Base-by-base conservation (phyloP, 2,329 filamentous ascomycete species). In the Verticillium isaacii region DNA sequence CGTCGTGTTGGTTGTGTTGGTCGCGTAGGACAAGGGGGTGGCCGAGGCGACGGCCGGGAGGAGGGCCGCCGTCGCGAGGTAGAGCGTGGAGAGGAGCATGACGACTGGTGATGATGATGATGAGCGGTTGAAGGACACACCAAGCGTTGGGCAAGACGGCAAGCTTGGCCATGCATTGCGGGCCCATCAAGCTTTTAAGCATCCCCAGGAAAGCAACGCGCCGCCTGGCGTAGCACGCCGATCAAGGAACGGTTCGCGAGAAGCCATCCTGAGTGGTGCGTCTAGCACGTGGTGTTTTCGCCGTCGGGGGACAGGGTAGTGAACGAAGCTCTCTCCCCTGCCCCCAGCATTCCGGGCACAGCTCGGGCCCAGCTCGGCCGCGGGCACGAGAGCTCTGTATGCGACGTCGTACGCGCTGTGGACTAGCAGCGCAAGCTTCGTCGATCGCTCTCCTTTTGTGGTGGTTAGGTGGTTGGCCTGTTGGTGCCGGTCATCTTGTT, bases 21-120 rank as follows among this genome's bases (percentile, higher is more conserved):
- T 50, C 41, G n/a, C n/a, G 41, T 50, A 50, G 6, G 41, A 50
- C n/a, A 50, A n/a, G 41, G 41, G 41, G 19, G 41, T 50, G n/a
- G n/a, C 68, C 54, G 68, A 58, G 52, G 72, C 70, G 62, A 76
- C 71, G 63, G 74, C 65, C 15, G 72, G 61, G 19, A 65, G 36
- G 32, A 61, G 12, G 32, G 58, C 64, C 41, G 59, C 64, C 32
- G 60, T 41, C 32, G 63, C 63, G 29, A 62, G 50, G 37, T 60
- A 60, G 11, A 60, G 59, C 15, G 61, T 54, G 59, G 60, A 58
- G n/a, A 60, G 61, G 56, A 60, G 61, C 64, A 66, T 50, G 5
- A 12, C 23, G 41, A 12, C n/a, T 36, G 34, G 9, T 14, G 34
- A 36, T 14, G 34, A 14, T 36, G 34, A 14, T 36, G 34, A 14